Evolutionary conservation across 768 basidiomycete species (phyloP).

Genomic region (Pleurotus ostreatus): DNA sequence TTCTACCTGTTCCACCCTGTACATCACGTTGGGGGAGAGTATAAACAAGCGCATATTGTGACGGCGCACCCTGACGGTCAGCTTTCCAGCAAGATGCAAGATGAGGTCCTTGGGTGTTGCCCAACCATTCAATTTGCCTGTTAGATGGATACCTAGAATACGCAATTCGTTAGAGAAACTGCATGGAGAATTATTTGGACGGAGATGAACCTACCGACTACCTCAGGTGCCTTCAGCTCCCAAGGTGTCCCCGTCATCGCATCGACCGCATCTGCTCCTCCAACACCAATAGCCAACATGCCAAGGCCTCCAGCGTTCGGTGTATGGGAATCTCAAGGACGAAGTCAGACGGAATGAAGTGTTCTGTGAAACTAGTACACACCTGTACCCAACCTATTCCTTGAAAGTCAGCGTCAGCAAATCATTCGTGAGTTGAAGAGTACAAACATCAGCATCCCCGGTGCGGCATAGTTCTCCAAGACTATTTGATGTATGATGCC

Average conservation of each 20-base stretch:
- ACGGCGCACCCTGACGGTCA: conserved; percentile 80
- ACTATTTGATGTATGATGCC: conserved; percentile 98
- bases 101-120: conserved; percentile 95
- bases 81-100: conserved; percentile 86
- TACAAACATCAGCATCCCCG: conserved; percentile 84
- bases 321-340: conserved; percentile 80
- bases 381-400: conserved; percentile 78
- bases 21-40: not conserved
- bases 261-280: conserved; percentile 97
- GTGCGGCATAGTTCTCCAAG: conserved; percentile 95
- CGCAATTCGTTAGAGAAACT: not conserved
- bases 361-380: conserved; percentile 2
- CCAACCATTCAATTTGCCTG: conserved; percentile 87
- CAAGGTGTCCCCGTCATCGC: conserved; percentile 98
- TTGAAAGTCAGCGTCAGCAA: conserved; percentile 8
- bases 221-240: conserved; percentile 90
- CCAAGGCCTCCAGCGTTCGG: conserved; percentile 98
- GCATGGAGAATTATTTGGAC: not conserved
- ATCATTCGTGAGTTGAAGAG: not conserved
- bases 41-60: not conserved
- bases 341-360: not conserved
- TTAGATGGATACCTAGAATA: conserved; percentile 77
- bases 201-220: conserved; percentile 54
- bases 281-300: conserved; percentile 96
- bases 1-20: conserved; percentile 93